Conservation (phyloP, 495 filamentous ascomycete genomes). For the Viridothelium virens region DNA sequence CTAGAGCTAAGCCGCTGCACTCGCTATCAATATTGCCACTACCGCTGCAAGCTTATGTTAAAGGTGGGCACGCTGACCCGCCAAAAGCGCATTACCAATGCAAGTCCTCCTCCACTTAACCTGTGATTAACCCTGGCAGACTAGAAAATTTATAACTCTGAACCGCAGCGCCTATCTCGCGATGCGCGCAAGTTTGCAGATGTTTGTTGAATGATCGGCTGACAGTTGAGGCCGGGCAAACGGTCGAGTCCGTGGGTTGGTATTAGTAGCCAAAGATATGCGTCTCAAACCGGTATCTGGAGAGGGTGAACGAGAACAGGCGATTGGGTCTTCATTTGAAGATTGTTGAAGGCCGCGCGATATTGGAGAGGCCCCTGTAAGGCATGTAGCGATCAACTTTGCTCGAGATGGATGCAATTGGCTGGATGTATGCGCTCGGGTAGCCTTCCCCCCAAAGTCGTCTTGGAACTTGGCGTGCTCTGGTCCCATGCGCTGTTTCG, state of each 20-base stretch:
- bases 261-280: not conserved
- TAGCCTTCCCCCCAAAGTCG: constrained; percentile 4
- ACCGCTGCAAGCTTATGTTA: constrained; percentile 7
- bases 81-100: not conserved
- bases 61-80: not conserved
- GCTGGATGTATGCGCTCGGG: constrained; percentile 10
- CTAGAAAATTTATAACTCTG: constrained; percentile 1
- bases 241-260: not conserved
- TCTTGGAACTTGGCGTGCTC: not conserved
- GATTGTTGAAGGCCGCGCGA: not conserved
- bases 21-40: constrained; percentile 12
- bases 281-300: not conserved
- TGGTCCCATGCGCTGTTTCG: constrained; percentile 10
- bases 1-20: not conserved
- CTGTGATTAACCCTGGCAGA: not conserved
- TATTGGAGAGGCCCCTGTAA: not conserved
- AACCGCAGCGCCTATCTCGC: constrained; percentile 3
- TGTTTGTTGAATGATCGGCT: not conserved
- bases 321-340: constrained; percentile 5
- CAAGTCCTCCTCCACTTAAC: not conserved
- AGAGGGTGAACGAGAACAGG: not conserved
- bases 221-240: not conserved
- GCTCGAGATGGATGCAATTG: constrained; percentile 1
- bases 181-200: constrained; percentile 8
- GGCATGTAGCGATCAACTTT: not conserved